phyloP scores from a whole-genome alignment of 1,284 basidiomycete species.

The Filobasidium uniguttulatum region DNA sequence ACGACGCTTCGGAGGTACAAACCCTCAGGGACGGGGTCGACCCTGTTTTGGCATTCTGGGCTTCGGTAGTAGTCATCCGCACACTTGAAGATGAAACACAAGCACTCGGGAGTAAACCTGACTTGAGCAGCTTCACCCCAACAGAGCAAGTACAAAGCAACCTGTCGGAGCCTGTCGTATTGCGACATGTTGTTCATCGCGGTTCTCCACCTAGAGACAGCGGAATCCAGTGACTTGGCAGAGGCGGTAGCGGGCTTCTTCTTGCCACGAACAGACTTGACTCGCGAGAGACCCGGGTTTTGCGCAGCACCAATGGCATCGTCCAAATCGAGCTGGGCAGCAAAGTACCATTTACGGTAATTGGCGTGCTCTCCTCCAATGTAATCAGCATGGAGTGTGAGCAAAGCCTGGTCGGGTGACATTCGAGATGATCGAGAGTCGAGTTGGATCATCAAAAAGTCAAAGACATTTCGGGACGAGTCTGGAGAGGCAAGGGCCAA shows the following conservation, averaged over 20 bases:
- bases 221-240: conserved; percentile 75
- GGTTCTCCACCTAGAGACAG: conserved; percentile 83
- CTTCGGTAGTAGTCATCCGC: conserved; percentile 99
- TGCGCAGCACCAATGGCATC: conserved; percentile 88
- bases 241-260: conserved; percentile 42
- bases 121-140: conserved; percentile 99
- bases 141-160: conserved; percentile 87
- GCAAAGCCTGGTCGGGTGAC: conserved; percentile 86
- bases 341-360: conserved; percentile 99
- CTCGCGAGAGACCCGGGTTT: conserved; percentile 74
- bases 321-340: conserved; percentile 95
- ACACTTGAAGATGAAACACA: conserved; percentile 99
- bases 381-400: conserved; percentile 95
- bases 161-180: conserved; percentile 91
- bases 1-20: conserved; percentile 81
- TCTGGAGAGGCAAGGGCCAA: conserved; percentile 32
- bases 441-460: conserved; percentile 95
- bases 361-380: conserved; percentile 95
- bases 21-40: conserved; percentile 90
- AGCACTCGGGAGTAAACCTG: conserved; percentile 91
- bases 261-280: conserved; percentile 58
- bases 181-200: conserved; percentile 99
- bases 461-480: conserved; percentile 57
- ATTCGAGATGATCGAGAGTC: conserved; percentile 95
- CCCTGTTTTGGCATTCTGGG: conserved; percentile 89